A percentile compares a stretch with the other conserved stretches of the same genome.
Evolutionary conservation across 108 stramenopile genomes (phyloP).

Genomic region (Pseudonitzschia multiseries): DNA sequence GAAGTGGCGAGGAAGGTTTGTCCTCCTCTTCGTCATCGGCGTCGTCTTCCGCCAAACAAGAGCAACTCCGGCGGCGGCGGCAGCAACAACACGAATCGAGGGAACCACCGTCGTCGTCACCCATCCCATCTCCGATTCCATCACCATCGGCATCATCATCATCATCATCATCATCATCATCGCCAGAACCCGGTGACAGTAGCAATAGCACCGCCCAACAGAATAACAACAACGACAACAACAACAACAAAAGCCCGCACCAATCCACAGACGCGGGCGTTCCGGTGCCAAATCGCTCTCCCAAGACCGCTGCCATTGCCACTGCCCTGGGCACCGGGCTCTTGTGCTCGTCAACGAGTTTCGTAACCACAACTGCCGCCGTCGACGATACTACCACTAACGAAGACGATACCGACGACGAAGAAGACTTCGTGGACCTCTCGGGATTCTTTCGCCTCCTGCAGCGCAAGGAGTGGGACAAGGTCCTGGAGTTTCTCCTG

Average conservation of each 20-base stretch:
- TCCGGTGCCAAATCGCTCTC: too few species aligned
- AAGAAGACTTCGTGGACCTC: neutral
- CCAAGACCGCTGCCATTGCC: too few species aligned
- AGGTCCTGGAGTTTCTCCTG: slow-evolving; percentile 9
- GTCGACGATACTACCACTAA: neutral
- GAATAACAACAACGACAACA: neutral
- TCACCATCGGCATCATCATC: too few species aligned
- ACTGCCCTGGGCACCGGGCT: too few species aligned
- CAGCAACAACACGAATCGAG: neutral
- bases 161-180: neutral
- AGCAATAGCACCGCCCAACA: neutral
- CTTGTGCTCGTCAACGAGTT: neutral
- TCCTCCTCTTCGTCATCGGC: too few species aligned
- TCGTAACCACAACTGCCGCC: neutral
- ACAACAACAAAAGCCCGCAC: neutral
- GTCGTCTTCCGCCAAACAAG: too few species aligned
- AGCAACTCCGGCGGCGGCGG: neutral
- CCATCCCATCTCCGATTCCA: too few species aligned
- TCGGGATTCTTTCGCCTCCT: slow-evolving; percentile 18
- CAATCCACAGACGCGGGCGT: too few species aligned
- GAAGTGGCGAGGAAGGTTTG: too few species aligned
- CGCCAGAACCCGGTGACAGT: neutral
- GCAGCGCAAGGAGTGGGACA: slow-evolving; percentile 21
- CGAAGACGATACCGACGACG: neutral
- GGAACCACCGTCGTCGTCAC: neutral